Base-by-base conservation (phyloP, 306 rosid genomes). In the Amphicarpaea edgeworthii region DNA sequence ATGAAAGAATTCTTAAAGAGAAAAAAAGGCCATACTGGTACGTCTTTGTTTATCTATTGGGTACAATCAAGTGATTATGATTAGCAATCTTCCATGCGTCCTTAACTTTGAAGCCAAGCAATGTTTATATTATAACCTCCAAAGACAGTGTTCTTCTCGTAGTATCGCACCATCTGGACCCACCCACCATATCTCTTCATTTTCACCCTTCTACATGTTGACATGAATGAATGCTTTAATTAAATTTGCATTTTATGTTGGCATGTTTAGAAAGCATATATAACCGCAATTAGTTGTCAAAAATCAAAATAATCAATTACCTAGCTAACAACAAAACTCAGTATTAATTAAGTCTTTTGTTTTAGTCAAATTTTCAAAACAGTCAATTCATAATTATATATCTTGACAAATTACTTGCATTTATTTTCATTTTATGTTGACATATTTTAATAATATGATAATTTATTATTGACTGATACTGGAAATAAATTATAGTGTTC, bases 101-200 rank as follows among this genome's bases (percentile, higher is more conserved):
- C 90, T 93, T 93, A 49, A 40, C 93, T 88, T 90, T 43, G 79
- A 92, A 87, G 93, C 79, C 80, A 92, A 88, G 92, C 84, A 37
- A 90, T 50, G 88, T 53, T 46, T 43, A 82, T 78, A 50, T 46
- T 43, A 82, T 78, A 50, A 17, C 55, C 51, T 70, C 79, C 63
- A 57, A 20, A 68, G 23, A 19, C 26, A 76, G 28, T 63, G 30
- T 47, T 64, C 41, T n/a, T 51, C 73, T 65, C 26, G 5, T 11
- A 37, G 21, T 37, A 61, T 43, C 45, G 71, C 41, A 26, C 54
- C 21, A 70, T 23, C 41, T 68, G 42, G 80, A 75, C 82, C 73
- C 45, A 55, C 77, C 85, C 84, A 77, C 86, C 68, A 30, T 72
- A 38, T 40, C 62, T 67, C 75, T 74, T 34, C 82, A 12, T 74